Conservation (phyloP, 139 green algal species). For the Astrephomene gubernaculifera region DNA sequence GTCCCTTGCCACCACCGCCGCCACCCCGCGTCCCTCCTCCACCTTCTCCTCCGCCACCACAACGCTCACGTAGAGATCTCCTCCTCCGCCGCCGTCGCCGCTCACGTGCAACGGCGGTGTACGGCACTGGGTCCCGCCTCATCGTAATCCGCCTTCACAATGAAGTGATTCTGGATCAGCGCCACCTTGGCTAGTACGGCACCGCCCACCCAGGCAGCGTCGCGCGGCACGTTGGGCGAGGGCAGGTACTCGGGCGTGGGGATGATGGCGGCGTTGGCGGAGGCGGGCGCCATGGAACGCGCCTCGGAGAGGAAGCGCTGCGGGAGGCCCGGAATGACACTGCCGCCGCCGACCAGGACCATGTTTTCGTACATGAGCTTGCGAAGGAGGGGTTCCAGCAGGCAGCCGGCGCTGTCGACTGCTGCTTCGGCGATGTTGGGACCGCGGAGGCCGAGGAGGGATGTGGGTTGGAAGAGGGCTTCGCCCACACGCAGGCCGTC, state of each 20-base stretch:
- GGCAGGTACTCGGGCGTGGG: slow-evolving; percentile 57
- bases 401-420: slow-evolving; percentile 9
- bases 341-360: slow-evolving; percentile 63
- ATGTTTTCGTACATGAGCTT: slow-evolving; percentile 62
- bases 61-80: neutral
- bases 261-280: slow-evolving; percentile 44
- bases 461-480: slow-evolving; percentile 61
- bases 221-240: slow-evolving; percentile 12
- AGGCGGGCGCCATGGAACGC: slow-evolving; percentile 39
- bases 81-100: neutral
- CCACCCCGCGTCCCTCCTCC: neutral
- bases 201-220: slow-evolving; percentile 87
- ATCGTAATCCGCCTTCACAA: slow-evolving; percentile 91
- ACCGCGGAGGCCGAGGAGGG: slow-evolving; percentile 50
- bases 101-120: slow-evolving; percentile 76
- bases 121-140: slow-evolving; percentile 80
- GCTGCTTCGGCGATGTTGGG: slow-evolving; percentile 52
- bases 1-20: neutral
- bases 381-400: slow-evolving; percentile 39
- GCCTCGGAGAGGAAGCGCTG: slow-evolving; percentile 63
- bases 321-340: slow-evolving; percentile 11
- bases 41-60: neutral
- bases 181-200: slow-evolving; percentile 88
- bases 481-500: slow-evolving; percentile 54
- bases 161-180: slow-evolving; percentile 79